Evolutionary conservation across 2,329 filamentous ascomycete species (phyloP).

Genomic region (Aspergillus pseudotamarii): DNA sequence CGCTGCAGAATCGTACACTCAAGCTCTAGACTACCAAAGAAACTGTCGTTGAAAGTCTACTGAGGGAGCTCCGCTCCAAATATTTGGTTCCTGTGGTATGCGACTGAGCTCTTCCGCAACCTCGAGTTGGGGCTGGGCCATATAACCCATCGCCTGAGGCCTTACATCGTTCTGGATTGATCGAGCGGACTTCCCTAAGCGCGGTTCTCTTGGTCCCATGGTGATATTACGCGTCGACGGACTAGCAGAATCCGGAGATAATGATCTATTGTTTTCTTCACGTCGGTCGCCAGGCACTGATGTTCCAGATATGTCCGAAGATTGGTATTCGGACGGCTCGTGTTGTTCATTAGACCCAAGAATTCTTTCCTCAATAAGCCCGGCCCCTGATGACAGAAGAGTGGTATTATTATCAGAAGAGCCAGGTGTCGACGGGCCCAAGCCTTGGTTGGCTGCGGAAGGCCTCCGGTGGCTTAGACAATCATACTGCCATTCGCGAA

Average conservation of each 20-base stretch:
- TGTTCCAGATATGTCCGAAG: neutral
- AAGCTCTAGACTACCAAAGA: slow-evolving; percentile 29
- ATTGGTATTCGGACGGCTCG: neutral
- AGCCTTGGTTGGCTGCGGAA: neutral
- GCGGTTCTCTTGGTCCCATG: neutral
- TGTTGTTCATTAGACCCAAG: neutral
- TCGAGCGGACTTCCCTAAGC: neutral
- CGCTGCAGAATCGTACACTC: neutral
- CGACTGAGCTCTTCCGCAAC: neutral
- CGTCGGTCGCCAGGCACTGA: no score
- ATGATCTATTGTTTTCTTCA: neutral
- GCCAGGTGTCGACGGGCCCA: neutral
- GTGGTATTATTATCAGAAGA: neutral
- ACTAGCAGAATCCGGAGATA: neutral
- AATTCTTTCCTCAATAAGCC: neutral
- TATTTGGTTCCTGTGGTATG: slow-evolving; percentile 20
- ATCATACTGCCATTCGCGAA: slow-evolving; percentile 41
- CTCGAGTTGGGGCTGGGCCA: neutral
- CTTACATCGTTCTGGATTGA: neutral
- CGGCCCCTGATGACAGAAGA: neutral
- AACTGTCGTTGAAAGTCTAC: slow-evolving; percentile 36
- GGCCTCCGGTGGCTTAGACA: slow-evolving; percentile 14
- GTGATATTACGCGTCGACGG: neutral
- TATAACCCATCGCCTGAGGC: no score
- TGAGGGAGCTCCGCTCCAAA: slow-evolving; percentile 35